A percentile compares a stretch with the other conserved stretches of the same genome.
Conservation (phyloP, 1,284 basidiomycete genomes). For the Puccinia novopanici region DNA sequence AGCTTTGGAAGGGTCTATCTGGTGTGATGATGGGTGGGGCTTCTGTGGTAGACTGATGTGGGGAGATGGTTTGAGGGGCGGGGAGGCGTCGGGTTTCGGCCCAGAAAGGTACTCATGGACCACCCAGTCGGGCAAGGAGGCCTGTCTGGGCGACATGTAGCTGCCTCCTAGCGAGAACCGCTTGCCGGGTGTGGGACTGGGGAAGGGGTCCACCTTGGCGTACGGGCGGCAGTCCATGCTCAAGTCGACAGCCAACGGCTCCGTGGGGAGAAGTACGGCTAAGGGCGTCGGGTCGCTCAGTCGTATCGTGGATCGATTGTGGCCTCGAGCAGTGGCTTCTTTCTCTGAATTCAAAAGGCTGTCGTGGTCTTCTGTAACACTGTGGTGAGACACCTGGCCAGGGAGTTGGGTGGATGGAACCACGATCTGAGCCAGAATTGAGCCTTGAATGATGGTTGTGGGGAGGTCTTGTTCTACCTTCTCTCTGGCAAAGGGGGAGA, state of each 20-base stretch:
- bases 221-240: not conserved
- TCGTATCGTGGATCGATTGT: not conserved
- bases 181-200: not conserved
- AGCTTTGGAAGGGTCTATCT: not conserved
- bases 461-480: not conserved
- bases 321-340: not conserved
- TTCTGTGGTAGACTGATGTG: not conserved
- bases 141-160: not conserved
- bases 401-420: no score
- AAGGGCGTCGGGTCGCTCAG: not conserved
- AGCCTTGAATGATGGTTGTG: not conserved
- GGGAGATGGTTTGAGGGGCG: not conserved
- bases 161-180: not conserved
- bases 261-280: not conserved
- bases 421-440: no score
- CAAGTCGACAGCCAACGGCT: no score
- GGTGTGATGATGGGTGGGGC: not conserved
- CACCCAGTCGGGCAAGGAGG: slow-evolving; percentile 10
- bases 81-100: not conserved
- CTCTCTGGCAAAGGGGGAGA: not conserved
- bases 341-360: not conserved
- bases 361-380: not conserved
- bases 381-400: no score
- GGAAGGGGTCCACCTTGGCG: not conserved
- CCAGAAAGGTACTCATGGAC: not conserved